These are phyloP conservation scores for Xylaria bambusicola DNA, from an alignment of 495 filamentous ascomycete genomes.

Conservation along the genomic window DNA sequence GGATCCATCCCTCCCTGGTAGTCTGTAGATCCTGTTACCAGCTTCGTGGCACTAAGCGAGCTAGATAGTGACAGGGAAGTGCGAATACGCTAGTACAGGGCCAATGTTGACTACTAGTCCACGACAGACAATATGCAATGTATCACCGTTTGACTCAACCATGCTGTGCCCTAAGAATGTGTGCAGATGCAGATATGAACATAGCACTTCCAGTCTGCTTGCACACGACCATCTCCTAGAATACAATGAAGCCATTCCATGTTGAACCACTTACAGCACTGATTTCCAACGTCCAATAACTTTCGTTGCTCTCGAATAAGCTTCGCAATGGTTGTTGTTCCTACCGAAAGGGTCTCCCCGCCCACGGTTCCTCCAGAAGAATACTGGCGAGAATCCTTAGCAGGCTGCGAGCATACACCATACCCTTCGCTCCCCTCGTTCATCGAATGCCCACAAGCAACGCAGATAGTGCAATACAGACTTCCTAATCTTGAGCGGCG, in stretches of 20 bases:
- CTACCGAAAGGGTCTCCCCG: background rate
- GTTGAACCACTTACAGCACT: background rate
- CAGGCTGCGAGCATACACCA: constrained; percentile 8
- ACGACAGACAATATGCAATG: background rate
- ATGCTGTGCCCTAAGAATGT: background rate
- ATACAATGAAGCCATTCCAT: background rate
- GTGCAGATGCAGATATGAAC: background rate
- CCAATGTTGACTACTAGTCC: no score
- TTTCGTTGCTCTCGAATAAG: background rate
- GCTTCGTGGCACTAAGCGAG: no score
- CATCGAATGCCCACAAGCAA: background rate
- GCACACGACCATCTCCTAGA: background rate
- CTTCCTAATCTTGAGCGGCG: background rate
- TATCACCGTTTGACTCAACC: background rate
- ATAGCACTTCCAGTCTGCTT: background rate
- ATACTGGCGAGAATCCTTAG: constrained; percentile 4
- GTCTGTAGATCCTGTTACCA: background rate
- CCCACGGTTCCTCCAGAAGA: background rate
- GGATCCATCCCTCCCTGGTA: no score
- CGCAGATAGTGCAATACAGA: background rate
- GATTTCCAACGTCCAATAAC: background rate
- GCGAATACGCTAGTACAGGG: no score
- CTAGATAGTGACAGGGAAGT: no score
- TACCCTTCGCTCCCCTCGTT: constrained; percentile 3
- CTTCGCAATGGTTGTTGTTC: background rate